Evolutionary conservation across 352 stramenopile genomes (phyloP), one percentile per base, ranked within the genome.

Genomic region (Phytopythium mirpurense): DNA sequence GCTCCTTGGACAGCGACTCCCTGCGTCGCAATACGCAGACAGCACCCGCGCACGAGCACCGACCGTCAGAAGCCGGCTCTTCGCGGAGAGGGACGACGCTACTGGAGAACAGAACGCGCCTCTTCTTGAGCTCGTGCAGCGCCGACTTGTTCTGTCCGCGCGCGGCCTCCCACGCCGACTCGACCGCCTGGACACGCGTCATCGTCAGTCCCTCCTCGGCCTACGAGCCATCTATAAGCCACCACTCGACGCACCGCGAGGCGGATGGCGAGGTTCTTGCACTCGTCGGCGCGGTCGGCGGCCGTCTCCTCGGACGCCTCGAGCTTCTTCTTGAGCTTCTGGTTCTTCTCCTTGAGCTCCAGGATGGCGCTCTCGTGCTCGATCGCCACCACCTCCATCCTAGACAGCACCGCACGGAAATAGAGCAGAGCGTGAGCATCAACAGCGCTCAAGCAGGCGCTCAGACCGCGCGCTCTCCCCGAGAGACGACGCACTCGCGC

Each of bases 111-210:
- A n/a, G n/a, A n/a, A 32, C 29, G 29, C 43, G 81, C 76, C 82
- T 86, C 58, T 88, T 92, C 59, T 88, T 90, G n/a, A 89, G 76
- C 58, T 85, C 73, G n/a, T 86, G 74, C 3, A 90, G 43, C 12
- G 75, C 74, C 45, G 75, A 75, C 44, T 87, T 88, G 70, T 92
- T 92, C 59, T 92, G 77, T 10, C 78, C 80, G 4, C 82, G 82
- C 29, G 82, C 78, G 27, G 78, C 63, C 62, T 90, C 82, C 82
- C 82, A 92, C 18, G 82, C 82, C 10, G 75, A 84, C 51, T 92
- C 79, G 10, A 92, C 76, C 51, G 82, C 79, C 78, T 88, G 24
- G 5, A 49, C 8, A 24, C 41, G 2, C 32, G n/a, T 23, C 14
- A 26, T 2, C 5, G 6, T 34, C 41, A 45, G 21, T n/a, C 40